These are phyloP conservation scores for Inga oerstediana DNA, from an alignment of 306 rosid species.

Conservation along the genomic window DNA sequence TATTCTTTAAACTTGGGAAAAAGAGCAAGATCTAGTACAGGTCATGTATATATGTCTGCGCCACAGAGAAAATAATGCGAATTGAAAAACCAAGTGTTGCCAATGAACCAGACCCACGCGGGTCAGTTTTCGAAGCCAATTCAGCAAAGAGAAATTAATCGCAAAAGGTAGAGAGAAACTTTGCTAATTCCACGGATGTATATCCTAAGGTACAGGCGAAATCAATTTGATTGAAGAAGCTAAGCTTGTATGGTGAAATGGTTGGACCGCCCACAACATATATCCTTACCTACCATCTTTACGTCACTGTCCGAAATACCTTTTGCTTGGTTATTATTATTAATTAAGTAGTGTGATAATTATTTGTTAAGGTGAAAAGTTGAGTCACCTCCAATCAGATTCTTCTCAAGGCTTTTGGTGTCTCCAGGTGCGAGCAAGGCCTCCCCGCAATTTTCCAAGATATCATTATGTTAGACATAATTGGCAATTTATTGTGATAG, in stretches of 20 bases:
- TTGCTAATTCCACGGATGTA: constrained; percentile 31
- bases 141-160: constrained; percentile 37
- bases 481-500: constrained; percentile 18
- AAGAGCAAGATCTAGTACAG: neutral
- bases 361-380: constrained; percentile 38
- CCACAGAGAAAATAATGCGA: neutral
- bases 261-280: constrained; percentile 43
- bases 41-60: neutral
- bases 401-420: constrained; percentile 52
- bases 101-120: constrained; percentile 44
- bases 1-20: constrained; percentile 6
- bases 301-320: constrained; percentile 41
- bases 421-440: constrained; percentile 38
- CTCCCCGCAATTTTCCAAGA: constrained; percentile 36
- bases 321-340: constrained; percentile 41
- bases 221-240: constrained; percentile 33
- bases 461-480: constrained; percentile 35
- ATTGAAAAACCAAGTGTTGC: neutral
- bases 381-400: constrained; percentile 47
- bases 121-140: constrained; percentile 47
- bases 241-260: constrained; percentile 16
- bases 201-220: constrained; percentile 38
- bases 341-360: neutral
- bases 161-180: constrained; percentile 33
- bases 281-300: constrained; percentile 51